Evolutionary conservation across 1,139 yeast genomes (phyloP).

Genomic region (Yamadazyma conglobata): DNA sequence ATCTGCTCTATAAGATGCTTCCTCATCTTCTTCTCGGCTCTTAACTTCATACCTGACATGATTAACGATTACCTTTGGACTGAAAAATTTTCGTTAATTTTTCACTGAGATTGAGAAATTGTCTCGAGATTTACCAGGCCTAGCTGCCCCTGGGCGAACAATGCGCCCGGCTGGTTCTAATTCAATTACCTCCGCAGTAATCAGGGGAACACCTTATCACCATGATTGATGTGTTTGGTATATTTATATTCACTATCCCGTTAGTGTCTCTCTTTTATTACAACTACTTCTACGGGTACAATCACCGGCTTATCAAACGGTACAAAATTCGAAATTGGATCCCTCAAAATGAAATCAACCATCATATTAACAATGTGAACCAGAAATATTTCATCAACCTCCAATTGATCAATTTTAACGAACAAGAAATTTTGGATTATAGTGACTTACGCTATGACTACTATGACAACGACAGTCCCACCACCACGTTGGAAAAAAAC

Average conservation of each 20-base stretch:
- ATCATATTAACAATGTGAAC: conserved; percentile 8
- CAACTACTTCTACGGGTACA: conserved; percentile 8
- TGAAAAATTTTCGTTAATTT: conserved; percentile 9
- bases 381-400: conserved; percentile 5
- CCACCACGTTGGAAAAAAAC: not conserved
- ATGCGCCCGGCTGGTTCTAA: too few relatives aligned
- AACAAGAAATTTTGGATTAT: conserved; percentile 4
- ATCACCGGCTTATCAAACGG: conserved; percentile 8
- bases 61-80: conserved; percentile 16
- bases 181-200: too few relatives aligned
- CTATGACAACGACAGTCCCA: conserved; percentile 3
- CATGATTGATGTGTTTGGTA: conserved; percentile 6
- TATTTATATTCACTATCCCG: conserved; percentile 7
- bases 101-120: too few relatives aligned
- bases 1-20: conserved; percentile 48
- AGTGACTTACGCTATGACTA: conserved; percentile 4
- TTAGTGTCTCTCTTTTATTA: conserved; percentile 7
- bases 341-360: conserved; percentile 11
- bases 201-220: too few relatives aligned
- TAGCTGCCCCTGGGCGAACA: too few relatives aligned
- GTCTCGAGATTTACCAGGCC: too few relatives aligned
- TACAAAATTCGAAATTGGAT: conserved; percentile 9
- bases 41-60: conserved; percentile 41
- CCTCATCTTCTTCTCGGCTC: conserved; percentile 49
- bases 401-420: conserved; percentile 4